Percentiles rank a stretch among this genome's conserved stretches.
Conservation (phyloP, 2,329 filamentous ascomycete genomes). For the Sphaerulina musiva region DNA sequence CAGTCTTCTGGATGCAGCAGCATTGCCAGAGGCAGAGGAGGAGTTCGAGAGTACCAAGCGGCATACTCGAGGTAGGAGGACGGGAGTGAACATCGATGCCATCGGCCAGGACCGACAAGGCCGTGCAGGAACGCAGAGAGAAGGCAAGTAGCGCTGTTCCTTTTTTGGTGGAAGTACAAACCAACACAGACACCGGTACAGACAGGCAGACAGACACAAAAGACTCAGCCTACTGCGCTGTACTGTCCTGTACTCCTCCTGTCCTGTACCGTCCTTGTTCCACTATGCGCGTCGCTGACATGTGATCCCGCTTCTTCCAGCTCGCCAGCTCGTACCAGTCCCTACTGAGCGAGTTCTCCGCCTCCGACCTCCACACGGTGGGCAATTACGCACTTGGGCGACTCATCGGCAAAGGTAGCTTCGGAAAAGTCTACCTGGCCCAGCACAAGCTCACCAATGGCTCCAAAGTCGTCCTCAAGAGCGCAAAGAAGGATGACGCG, state of each 20-base stretch:
- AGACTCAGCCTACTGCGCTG: too few species aligned
- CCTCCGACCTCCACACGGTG: conserved; percentile 81
- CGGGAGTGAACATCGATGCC: conserved; percentile 7
- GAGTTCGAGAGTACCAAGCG: background rate
- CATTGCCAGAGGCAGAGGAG: background rate
- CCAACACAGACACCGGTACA: background rate
- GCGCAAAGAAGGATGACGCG: conserved; percentile 88
- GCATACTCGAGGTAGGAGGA: background rate
- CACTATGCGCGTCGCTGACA: background rate
- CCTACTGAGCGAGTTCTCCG: conserved; percentile 91
- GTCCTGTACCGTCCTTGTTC: too few species aligned
- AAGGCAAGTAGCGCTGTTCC: conserved; percentile 25
- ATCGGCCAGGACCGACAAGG: conserved; percentile 32
- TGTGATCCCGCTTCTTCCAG: conserved; percentile 42
- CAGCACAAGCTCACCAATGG: conserved; percentile 97
- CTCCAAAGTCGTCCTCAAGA: conserved; percentile 98
- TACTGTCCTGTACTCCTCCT: too few species aligned
- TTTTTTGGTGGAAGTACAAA: too few species aligned
- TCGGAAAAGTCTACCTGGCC: conserved; percentile 96
- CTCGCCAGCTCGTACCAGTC: conserved; percentile 96
- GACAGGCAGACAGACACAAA: background rate
- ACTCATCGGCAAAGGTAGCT: conserved; percentile 93
- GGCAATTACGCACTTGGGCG: conserved; percentile 90
- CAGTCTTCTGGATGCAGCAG: background rate
- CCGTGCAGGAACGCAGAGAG: conserved; percentile 32